phyloP scores from a whole-genome alignment of 2,329 filamentous ascomycete genomes.

The Fusarium sp. region DNA sequence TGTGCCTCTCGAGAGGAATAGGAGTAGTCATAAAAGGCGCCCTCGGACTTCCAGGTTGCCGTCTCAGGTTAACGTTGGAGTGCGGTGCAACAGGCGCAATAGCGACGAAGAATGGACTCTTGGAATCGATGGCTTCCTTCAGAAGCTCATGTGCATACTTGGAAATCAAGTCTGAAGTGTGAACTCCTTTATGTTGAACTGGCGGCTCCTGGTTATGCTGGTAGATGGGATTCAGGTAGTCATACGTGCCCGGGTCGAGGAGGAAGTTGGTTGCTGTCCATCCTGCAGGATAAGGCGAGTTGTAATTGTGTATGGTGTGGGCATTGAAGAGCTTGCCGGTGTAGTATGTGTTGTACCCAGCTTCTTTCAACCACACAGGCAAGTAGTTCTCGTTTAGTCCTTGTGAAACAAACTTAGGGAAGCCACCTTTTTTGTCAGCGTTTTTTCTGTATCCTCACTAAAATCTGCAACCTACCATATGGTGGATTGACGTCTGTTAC shows the following conservation, averaged over 20 bases:
- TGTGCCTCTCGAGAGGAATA: constrained; percentile 68
- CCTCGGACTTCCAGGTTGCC: neutral
- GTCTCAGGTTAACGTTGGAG: constrained; percentile 54
- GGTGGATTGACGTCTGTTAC: constrained; percentile 56
- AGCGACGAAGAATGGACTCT: constrained; percentile 72
- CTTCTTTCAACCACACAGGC: constrained; percentile 74
- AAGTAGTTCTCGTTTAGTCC: constrained; percentile 74
- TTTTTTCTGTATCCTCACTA: no score
- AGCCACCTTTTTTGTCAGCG: constrained; percentile 50
- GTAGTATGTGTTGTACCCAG: constrained; percentile 77
- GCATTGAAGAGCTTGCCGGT: constrained; percentile 78
- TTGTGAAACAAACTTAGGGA: constrained; percentile 71
- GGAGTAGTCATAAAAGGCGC: constrained; percentile 47
- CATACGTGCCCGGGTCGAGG: constrained; percentile 50
- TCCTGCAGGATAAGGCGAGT: constrained; percentile 64
- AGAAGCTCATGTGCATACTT: constrained; percentile 68
- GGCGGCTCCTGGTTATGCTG: constrained; percentile 52
- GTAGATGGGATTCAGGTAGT: constrained; percentile 61
- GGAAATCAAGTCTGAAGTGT: constrained; percentile 66
- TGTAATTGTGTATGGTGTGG: constrained; percentile 68
- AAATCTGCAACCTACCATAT: neutral
- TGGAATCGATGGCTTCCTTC: constrained; percentile 63
- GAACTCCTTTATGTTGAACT: constrained; percentile 43
- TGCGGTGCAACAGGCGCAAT: constrained; percentile 75
- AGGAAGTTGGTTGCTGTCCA: constrained; percentile 60